Conservation (phyloP, 108 stramenopile genomes). For the Skeletonema grethae region DNA sequence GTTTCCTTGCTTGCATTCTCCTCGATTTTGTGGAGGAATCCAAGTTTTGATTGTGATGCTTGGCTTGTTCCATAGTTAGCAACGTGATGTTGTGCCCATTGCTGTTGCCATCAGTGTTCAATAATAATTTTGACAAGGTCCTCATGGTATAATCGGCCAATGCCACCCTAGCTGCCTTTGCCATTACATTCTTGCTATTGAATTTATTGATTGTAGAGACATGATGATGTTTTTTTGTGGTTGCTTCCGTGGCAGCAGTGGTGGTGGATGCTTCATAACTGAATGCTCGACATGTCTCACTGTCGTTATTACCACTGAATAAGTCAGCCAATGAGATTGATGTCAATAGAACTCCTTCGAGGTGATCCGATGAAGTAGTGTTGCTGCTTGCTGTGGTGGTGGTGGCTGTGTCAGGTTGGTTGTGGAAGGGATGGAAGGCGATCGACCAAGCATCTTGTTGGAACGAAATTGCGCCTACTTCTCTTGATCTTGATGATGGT, state of each 20-base stretch:
- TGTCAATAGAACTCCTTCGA: constrained; percentile 14
- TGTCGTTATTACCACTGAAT: neutral
- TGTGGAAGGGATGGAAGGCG: constrained; percentile 22
- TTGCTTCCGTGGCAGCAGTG: neutral
- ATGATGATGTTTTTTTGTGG: neutral
- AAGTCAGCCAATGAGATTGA: constrained; percentile 17
- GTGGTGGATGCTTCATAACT: constrained; percentile 1
- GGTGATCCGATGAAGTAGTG: neutral
- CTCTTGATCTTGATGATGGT: neutral
- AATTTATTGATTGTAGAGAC: neutral
- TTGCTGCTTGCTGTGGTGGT: neutral
- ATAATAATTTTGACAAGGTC: constrained; percentile 3
- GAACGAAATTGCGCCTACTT: neutral
- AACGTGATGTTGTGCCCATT: constrained; percentile 10
- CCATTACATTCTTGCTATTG: constrained; percentile 3
- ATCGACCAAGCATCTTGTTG: constrained; percentile 10
- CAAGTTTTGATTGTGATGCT: constrained; percentile 14
- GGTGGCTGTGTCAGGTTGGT: neutral
- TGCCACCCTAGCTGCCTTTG: constrained; percentile 26
- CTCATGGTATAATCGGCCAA: constrained; percentile 45
- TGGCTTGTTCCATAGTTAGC: constrained; percentile 53
- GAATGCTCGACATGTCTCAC: constrained; percentile 10
- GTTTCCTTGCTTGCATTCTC: neutral
- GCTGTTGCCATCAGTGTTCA: neutral
- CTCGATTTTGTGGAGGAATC: neutral